phyloP scores from a whole-genome alignment of 1,284 basidiomycete genomes.

The Laetiporus sulphureus region DNA sequence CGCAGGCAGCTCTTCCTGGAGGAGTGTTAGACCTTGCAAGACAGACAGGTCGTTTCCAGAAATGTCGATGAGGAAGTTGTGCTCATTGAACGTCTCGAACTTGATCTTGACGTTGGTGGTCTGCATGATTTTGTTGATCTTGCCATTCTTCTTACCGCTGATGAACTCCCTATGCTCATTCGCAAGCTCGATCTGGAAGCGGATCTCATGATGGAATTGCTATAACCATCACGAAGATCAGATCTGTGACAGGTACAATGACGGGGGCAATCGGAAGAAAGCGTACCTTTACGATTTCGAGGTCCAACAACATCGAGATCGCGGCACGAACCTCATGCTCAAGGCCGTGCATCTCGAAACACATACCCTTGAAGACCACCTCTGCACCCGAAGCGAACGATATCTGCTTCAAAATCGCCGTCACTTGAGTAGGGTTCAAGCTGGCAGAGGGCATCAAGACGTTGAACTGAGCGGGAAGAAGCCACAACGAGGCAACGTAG shows the following conservation, averaged over 20 bases:
- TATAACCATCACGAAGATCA: not conserved
- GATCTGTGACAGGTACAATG: too few species aligned
- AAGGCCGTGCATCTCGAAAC: constrained; percentile 96
- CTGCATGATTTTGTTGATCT: constrained; percentile 99
- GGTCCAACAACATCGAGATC: constrained; percentile 81
- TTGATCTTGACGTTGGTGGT: constrained; percentile 96
- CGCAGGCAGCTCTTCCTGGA: constrained; percentile 97
- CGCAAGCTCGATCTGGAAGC: constrained; percentile 97
- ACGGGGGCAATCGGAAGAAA: not conserved
- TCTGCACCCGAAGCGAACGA: constrained; percentile 88
- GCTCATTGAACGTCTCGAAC: constrained; percentile 98
- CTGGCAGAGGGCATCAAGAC: constrained; percentile 80
- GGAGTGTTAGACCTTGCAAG: constrained; percentile 80
- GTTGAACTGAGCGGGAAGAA: constrained; percentile 91
- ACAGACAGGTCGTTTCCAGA: constrained; percentile 79
- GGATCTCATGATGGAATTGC: constrained; percentile 93
- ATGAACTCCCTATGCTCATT: constrained; percentile 99
- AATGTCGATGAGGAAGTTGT: constrained; percentile 97
- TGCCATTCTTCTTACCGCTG: constrained; percentile 96
- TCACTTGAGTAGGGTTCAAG: constrained; percentile 81
- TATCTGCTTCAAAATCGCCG: constrained; percentile 82
- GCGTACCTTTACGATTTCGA: constrained; percentile 83
- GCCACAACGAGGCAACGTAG: constrained; percentile 95
- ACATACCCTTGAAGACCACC: constrained; percentile 95
- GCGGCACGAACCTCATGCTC: constrained; percentile 89